Percentiles rank a stretch among this genome's conserved stretches.
Evolutionary conservation across 495 filamentous ascomycete species (phyloP).

Genomic region (Cercophora newfieldiana): DNA sequence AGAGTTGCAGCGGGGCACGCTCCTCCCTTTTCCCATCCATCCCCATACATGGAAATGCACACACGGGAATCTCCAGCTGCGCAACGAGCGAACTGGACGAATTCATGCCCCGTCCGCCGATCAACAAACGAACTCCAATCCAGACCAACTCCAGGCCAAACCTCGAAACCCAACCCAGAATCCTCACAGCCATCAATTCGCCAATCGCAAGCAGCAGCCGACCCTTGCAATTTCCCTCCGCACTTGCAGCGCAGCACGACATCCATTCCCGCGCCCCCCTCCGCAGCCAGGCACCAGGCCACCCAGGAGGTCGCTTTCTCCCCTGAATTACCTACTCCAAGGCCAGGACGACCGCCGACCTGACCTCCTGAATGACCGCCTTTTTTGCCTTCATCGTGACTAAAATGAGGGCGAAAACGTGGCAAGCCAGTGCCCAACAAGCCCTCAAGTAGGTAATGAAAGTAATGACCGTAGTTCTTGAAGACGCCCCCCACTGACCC

Average conservation of each 20-base stretch:
- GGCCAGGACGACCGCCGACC: no score
- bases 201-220: conserved; percentile 5
- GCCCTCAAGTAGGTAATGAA: no score
- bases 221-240: conserved; percentile 17
- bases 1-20: conserved; percentile 4
- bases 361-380: background rate
- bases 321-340: background rate
- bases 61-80: conserved; percentile 20
- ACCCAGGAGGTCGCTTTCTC: background rate
- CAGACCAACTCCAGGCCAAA: background rate
- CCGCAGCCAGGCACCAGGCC: background rate
- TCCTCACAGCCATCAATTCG: background rate
- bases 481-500: no score
- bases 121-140: background rate
- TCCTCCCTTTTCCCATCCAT: background rate
- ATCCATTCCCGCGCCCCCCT: background rate
- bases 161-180: background rate
- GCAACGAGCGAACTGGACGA: background rate
- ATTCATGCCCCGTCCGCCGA: background rate
- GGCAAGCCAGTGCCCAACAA: no score
- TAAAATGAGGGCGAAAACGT: no score
- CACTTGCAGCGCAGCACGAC: background rate
- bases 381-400: no score
- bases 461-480: background rate
- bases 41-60: background rate